These are phyloP conservation scores for Diaporthe vexans DNA, from an alignment of 2,329 filamentous ascomycete species.

Conservation along the genomic window DNA sequence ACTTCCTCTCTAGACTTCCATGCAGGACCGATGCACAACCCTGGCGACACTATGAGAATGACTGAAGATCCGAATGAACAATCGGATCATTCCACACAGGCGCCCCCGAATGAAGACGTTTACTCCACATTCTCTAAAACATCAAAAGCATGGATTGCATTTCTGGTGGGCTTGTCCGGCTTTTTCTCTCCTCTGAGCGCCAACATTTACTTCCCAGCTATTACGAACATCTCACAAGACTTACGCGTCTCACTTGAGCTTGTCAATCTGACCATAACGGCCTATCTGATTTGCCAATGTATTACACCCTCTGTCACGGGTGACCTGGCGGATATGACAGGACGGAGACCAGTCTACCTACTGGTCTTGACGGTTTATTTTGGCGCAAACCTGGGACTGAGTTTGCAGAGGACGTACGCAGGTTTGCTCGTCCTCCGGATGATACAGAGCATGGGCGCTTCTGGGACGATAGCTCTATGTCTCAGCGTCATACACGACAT, in stretches of 20 bases:
- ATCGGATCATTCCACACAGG: too few relatives aligned
- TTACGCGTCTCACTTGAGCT: neutral
- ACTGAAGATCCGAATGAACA: too few relatives aligned
- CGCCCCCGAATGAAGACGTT: too few relatives aligned
- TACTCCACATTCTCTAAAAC: too few relatives aligned
- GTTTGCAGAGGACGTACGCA: neutral
- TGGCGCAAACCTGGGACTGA: conserved; percentile 6
- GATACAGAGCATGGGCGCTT: conserved; percentile 13
- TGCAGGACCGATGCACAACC: too few relatives aligned
- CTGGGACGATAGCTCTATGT: conserved; percentile 5
- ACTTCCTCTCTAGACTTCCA: too few relatives aligned
- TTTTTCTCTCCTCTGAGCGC: too few relatives aligned
- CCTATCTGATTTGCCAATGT: neutral
- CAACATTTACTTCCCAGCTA: too few relatives aligned
- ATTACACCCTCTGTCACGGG: neutral
- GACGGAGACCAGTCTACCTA: conserved; percentile 29
- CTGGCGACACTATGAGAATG: too few relatives aligned
- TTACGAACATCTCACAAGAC: neutral
- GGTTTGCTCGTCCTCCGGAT: conserved; percentile 11
- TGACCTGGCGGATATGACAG: conserved; percentile 41
- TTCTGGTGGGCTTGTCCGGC: too few relatives aligned
- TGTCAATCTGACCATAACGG: neutral
- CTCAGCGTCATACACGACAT: conserved; percentile 1
- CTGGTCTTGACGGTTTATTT: conserved; percentile 1
- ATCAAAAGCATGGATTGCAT: too few relatives aligned